Base-by-base conservation (phyloP, 108 stramenopile genomes). In the Nannochloropsis gaditana region DNA sequence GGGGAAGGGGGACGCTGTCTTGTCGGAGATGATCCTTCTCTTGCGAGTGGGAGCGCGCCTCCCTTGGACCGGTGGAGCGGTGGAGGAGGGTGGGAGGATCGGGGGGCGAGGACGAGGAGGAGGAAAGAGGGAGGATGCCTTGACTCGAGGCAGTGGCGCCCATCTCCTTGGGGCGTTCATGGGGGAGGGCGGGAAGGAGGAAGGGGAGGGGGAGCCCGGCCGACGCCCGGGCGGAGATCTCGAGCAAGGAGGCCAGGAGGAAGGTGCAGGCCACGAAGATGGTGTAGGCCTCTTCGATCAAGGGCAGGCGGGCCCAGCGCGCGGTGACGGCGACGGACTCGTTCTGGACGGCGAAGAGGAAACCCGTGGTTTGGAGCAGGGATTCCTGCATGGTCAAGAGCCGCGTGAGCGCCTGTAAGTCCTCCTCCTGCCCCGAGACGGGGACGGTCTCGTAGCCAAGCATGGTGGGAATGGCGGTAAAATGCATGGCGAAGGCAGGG, bases 261-360 rank as follows among this genome's bases (percentile, higher is more conserved):
- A 73, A 73, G 59, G 59, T 73, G 3, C 59, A 73, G 59, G 59
- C 59, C 15, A 73, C 59, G 41, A 81, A 42, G 80, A 81, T 11
- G 41, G 80, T 81, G 80, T 41, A 81, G 80, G 41, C 41, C 80
- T 81, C 80, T 9, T 81, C 80, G 41, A 81, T 42, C 5, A 81
- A 41, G 41, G 80, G 80, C 21, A 81, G 80, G 21, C n/a, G 80
- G 41, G 80, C 21, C 80, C 41, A 31, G 5, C 80, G 41, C 41
- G 80, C 80, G 11, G 80, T 81, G 21, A 11, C 31, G 41, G 80
- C 80, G 41, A 81, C 31, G 41, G 80, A 3, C 21, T 81, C 80
- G 21, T 81, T 42, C 41, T 81, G 21, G 5, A 73, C 59, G 59
- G 59, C 15, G n/a, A 73, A 73, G 3, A 73, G 59, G 59, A 73